These are phyloP conservation scores for Litsea cubeba DNA, from an alignment of 164 flowering plant genomes.

Conservation along the genomic window DNA sequence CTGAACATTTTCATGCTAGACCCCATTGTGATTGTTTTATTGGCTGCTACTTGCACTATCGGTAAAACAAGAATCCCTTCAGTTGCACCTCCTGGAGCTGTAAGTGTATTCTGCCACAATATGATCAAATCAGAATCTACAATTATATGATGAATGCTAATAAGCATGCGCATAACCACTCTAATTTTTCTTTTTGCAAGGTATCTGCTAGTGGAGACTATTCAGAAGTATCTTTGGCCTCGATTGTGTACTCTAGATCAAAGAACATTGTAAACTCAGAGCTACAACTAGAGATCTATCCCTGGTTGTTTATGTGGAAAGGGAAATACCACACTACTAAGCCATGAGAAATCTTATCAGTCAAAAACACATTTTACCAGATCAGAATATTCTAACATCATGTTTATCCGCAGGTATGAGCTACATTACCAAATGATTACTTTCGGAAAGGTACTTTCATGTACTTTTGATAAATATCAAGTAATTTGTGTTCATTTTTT, in stretches of 20 bases:
- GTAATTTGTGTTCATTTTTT: not conserved
- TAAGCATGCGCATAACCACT: not conserved
- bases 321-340: too few relatives aligned
- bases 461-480: not conserved
- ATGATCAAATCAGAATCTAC: not conserved
- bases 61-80: slow-evolving; percentile 35
- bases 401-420: slow-evolving; percentile 53
- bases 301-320: too few relatives aligned
- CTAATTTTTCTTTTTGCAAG: slow-evolving; percentile 26
- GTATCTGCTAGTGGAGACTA: slow-evolving; percentile 60
- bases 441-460: slow-evolving; percentile 72
- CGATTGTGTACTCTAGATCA: slow-evolving; percentile 66
- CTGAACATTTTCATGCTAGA: too few relatives aligned
- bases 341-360: too few relatives aligned
- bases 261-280: slow-evolving; percentile 49
- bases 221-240: slow-evolving; percentile 91
- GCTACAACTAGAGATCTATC: too few relatives aligned
- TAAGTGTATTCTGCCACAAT: slow-evolving; percentile 25
- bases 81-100: slow-evolving; percentile 69
- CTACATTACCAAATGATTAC: slow-evolving; percentile 93
- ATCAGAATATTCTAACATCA: slow-evolving; percentile 12
- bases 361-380: not conserved
- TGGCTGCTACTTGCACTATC: not conserved
- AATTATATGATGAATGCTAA: slow-evolving; percentile 9
- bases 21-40: not conserved